These are phyloP conservation scores for Phytophthora citrophthora DNA, from an alignment of 352 stramenopile species.

Conservation along the genomic window DNA sequence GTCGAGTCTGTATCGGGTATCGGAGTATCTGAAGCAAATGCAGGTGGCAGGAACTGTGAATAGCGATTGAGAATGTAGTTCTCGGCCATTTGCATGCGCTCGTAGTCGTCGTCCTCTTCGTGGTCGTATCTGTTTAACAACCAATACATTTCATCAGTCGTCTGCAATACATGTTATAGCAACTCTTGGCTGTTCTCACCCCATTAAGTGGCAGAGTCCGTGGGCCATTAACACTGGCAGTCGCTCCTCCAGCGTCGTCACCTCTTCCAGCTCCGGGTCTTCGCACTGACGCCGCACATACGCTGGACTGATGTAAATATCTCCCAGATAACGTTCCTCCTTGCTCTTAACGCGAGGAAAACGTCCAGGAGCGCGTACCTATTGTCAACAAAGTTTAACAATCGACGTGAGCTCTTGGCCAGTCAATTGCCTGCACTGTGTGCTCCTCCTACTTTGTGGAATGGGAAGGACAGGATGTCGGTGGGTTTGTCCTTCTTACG, in stretches of 20 bases:
- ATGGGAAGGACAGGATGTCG: conserved; percentile 85
- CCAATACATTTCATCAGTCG: conserved; percentile 14
- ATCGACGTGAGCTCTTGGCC: conserved; percentile 4
- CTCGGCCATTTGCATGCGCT: conserved; percentile 79
- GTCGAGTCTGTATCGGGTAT: conserved; percentile 7
- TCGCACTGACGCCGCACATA: conserved; percentile 82
- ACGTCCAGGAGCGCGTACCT: conserved; percentile 64
- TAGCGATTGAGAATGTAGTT: conserved; percentile 68
- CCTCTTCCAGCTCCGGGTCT: conserved; percentile 56
- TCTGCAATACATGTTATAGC: not conserved
- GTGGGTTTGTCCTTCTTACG: conserved; percentile 83
- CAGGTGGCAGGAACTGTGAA: conserved; percentile 48
- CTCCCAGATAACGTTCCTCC: conserved; percentile 79
- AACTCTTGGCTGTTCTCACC: conserved; percentile 37
- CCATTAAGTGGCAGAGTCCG: conserved; percentile 84
- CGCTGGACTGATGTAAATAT: conserved; percentile 85
- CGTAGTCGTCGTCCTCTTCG: conserved; percentile 77
- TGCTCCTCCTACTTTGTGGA: conserved; percentile 65
- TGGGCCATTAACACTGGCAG: conserved; percentile 81
- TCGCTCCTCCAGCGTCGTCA: conserved; percentile 66
- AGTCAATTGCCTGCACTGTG: conserved; percentile 1
- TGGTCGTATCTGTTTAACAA: conserved; percentile 72
- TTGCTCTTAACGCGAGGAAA: conserved; percentile 56
- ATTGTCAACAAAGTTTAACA: not conserved
- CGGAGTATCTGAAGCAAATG: conserved; percentile 12